phyloP scores from a whole-genome alignment of 2,329 filamentous ascomycete genomes.

The Dactylellina sp. region DNA sequence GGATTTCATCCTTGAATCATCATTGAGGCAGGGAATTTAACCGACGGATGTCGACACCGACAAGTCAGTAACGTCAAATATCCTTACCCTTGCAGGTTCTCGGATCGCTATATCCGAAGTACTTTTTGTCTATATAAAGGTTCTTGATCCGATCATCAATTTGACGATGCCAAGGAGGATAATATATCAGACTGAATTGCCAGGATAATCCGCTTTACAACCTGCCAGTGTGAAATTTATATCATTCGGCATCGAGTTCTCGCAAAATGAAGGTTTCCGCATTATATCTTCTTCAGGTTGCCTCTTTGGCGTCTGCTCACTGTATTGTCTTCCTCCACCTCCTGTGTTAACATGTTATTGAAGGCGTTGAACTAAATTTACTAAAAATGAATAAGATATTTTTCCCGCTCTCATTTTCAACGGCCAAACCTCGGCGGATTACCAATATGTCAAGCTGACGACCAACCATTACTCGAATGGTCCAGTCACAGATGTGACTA shows the following conservation, averaged over 20 bases:
- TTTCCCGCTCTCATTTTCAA: constrained; percentile 65
- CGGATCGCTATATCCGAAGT: constrained; percentile 22
- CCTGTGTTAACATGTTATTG: background rate
- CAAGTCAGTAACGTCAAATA: constrained; percentile 14
- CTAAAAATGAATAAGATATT: constrained; percentile 53
- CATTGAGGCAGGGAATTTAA: constrained; percentile 26
- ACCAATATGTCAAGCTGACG: constrained; percentile 67
- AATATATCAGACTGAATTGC: constrained; percentile 14
- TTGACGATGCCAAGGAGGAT: constrained; percentile 17
- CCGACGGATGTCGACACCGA: constrained; percentile 30
- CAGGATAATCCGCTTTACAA: constrained; percentile 10
- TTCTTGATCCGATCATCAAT: constrained; percentile 2
- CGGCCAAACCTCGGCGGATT: constrained; percentile 64
- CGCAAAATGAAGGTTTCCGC: constrained; percentile 10
- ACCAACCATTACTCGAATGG: constrained; percentile 62
- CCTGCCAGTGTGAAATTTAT: constrained; percentile 1
- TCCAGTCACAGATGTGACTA: constrained; percentile 64
- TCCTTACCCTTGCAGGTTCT: constrained; percentile 14
- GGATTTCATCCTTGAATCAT: constrained; percentile 18
- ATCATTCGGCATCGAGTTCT: background rate
- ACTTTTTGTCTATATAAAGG: constrained; percentile 23
- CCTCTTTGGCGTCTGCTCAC: constrained; percentile 24
- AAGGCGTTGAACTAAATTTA: constrained; percentile 12
- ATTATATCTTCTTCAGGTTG: constrained; percentile 17
- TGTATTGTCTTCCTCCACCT: constrained; percentile 19